Evolutionary conservation across 2,329 filamentous ascomycete genomes (phyloP), one percentile per base, ranked within the genome.

Genomic region (Aspergillus sergii): DNA sequence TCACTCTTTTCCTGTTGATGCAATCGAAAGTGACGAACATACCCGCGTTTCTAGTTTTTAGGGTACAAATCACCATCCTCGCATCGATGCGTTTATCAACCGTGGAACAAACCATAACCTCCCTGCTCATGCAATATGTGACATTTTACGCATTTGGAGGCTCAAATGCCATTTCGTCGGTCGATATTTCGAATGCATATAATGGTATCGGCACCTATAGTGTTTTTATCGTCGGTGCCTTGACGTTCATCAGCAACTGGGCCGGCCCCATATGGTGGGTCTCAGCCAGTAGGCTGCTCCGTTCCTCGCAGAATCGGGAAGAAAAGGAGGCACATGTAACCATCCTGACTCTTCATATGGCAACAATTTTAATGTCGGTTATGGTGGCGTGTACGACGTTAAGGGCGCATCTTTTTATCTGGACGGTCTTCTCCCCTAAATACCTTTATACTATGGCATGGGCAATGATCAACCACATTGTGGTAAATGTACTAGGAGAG

Each of bases 351-450:
- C 76, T 90, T 12, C 96, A 95, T 75, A 81, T 86, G 12, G 84
- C 90, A 1, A 81, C 82, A 1, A 88, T 88, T 66, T 78, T 92
- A 59, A 78, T 88, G 3, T 90, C 88, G 54, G 90, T 97, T 28
- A 98, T 98, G 94, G 87, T 85, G 16, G 93, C 94, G 19, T 99
- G 95, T 77, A 93, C 91, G 55, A 83, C 86, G 9, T 78, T 99
- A 73, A 84, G 94, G 68, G 93, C 92, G 34, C 95, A 99, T 82
- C 78, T 99, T 62, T 99, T 99, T 75, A 94, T 99, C 65, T 99
- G 95, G 95, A 98, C 94, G 0, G 95, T 99, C 12, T 99, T 99
- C 78, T 96, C 92, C 67, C 95, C 95, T 0, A 99, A 98, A 78
- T 98, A 94, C 77, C 80, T 99, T 68, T 99, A 96, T 76, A 91